Percentiles rank a stretch among this genome's conserved stretches.
Conservation (phyloP, 352 stramenopile species). For the Phytophthora cryptogea region DNA sequence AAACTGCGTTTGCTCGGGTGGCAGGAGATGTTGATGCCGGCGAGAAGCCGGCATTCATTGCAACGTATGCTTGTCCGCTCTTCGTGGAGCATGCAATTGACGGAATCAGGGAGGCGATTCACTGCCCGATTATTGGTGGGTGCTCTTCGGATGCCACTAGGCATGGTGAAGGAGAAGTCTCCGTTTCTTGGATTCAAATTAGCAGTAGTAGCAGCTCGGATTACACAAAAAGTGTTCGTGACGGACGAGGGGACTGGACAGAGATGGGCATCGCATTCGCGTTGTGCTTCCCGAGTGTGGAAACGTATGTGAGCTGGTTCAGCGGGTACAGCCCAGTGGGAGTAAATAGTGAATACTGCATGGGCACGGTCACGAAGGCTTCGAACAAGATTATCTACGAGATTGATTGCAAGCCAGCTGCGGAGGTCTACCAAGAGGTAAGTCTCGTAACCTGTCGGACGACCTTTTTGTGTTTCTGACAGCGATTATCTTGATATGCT, state of each 20-base stretch:
- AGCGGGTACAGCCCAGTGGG: conserved; percentile 84
- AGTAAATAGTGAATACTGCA: conserved; percentile 78
- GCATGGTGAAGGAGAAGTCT: conserved; percentile 66
- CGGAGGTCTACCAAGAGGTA: conserved; percentile 84
- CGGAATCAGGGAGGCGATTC: conserved; percentile 78
- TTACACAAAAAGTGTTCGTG: conserved; percentile 77
- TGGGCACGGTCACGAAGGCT: conserved; percentile 86
- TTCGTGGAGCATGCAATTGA: conserved; percentile 86
- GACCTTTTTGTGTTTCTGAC: not conserved
- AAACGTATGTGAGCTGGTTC: conserved; percentile 89
- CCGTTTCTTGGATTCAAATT: conserved; percentile 87
- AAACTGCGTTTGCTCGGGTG: conserved; percentile 63
- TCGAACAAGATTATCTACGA: conserved; percentile 87
- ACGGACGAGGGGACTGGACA: conserved; percentile 74
- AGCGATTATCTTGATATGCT: not conserved
- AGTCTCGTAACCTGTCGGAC: not conserved
- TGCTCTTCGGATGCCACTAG: conserved; percentile 83
- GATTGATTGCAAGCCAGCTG: conserved; percentile 83
- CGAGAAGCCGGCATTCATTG: conserved; percentile 81
- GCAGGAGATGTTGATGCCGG: conserved; percentile 57
- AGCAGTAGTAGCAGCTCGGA: conserved; percentile 83
- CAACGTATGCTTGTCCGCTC: conserved; percentile 79
- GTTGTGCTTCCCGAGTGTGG: conserved; percentile 83
- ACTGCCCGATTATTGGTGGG: conserved; percentile 81
- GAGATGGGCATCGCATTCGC: conserved; percentile 86